Evolutionary conservation across 805 yeast genomes (phyloP), one percentile per base, ranked within the genome.

Genomic region (Metschnikowia kunwiensis): DNA sequence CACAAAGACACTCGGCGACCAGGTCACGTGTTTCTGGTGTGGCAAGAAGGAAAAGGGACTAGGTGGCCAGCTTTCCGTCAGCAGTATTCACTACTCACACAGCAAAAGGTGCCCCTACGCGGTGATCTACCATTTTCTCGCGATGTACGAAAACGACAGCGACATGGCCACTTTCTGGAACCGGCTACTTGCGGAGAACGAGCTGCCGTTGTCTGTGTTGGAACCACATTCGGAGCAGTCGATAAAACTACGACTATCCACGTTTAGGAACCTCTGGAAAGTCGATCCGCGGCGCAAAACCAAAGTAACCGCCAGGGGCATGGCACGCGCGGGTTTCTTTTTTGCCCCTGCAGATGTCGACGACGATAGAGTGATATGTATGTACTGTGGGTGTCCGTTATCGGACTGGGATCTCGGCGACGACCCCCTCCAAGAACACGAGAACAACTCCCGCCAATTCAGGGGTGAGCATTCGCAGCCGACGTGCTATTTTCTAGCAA

Each of bases 321-420:
- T 67, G 39, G 70, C 80, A 1, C 63, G 72, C 34, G 72, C 72
- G n/a, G 77, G 77, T 12, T 67, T 63, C 38, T 57, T 57, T 32
- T 66, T 55, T 31, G 51, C 64, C 17, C 68, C 70, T 4, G 34
- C 50, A 7, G 53, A 54, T 6, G 44, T 39, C 2, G 54, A 47
- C 14, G 58, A 58, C 18, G 74, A 68, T 36, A 50, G 63, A 12
- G 70, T 65, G 0, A 53, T 57, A 21, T 56, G 61, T 37, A 47
- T 56, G 45, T 53, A 55, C 31, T 56, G 61, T 31, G 60, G 55
- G n/a, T 56, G 58, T 26, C 50, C 59, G 4, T 41, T 56, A 16
- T 65, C 61, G 30, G 55, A 55, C 18, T 83, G 91, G 89, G 84
- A 75, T 40, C 53, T 58, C 1, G 68, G 63, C 2, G 93, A 86